These are phyloP conservation scores for Penicillium psychrofluorescens DNA, from an alignment of 495 filamentous ascomycete genomes.

Conservation along the genomic window DNA sequence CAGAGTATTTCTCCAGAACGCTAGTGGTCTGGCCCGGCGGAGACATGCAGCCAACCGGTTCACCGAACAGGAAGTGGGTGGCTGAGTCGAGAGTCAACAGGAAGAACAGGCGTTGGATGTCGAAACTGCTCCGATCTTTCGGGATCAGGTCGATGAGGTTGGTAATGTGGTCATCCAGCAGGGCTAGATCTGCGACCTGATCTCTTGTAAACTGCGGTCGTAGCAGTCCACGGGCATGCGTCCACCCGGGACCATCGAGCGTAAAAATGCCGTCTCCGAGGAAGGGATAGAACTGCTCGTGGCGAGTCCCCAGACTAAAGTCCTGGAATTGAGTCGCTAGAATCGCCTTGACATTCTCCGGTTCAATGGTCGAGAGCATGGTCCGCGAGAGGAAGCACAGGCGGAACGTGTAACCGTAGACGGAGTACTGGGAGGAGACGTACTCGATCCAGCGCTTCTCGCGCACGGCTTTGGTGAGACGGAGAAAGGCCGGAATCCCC, in stretches of 20 bases:
- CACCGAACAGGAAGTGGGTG: constrained; percentile 61
- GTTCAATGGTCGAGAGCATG: constrained; percentile 57
- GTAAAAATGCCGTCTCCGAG: constrained; percentile 63
- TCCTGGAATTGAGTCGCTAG: constrained; percentile 75
- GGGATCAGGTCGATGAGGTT: constrained; percentile 45
- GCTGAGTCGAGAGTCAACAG: constrained; percentile 58
- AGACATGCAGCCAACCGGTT: constrained; percentile 39
- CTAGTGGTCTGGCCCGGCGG: constrained; percentile 9
- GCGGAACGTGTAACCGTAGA: constrained; percentile 30
- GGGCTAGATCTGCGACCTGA: constrained; percentile 39
- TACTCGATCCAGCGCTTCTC: constrained; percentile 29
- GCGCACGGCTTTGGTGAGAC: constrained; percentile 20
- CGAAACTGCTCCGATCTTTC: constrained; percentile 42
- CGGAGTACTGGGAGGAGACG: constrained; percentile 18
- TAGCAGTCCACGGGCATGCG: constrained; percentile 46
- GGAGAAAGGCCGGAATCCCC: constrained; percentile 26
- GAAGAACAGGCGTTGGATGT: constrained; percentile 55
- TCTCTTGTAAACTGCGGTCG: constrained; percentile 46
- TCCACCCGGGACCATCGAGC: constrained; percentile 61
- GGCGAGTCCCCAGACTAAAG: constrained; percentile 44
- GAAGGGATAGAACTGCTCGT: constrained; percentile 38
- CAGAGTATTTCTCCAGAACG: constrained; percentile 24
- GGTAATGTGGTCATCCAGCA: constrained; percentile 51
- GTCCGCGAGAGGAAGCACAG: constrained; percentile 16
- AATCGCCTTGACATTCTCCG: constrained; percentile 81